A percentile compares a stretch with the other conserved stretches of the same genome.
phyloP scores from a whole-genome alignment of 108 stramenopile genomes.

The Fragilaria crotonensis region DNA sequence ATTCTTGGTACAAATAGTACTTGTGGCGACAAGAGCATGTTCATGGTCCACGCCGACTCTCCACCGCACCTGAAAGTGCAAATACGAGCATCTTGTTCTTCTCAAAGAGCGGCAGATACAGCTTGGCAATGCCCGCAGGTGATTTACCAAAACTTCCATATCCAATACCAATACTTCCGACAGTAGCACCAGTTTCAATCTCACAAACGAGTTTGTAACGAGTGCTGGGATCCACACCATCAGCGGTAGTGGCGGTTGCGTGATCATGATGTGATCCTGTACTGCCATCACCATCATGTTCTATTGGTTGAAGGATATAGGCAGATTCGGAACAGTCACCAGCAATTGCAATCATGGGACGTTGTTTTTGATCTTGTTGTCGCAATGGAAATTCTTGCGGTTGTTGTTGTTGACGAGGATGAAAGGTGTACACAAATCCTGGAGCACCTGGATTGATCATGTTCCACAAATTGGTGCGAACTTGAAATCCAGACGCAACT shows the following conservation, averaged over 20 bases:
- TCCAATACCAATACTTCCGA: slow-evolving; percentile 86
- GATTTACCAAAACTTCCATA: slow-evolving; percentile 73
- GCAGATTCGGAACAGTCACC: slow-evolving; percentile 96
- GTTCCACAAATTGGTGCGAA: slow-evolving; percentile 71
- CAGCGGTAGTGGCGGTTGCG: neutral
- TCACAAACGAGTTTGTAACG: slow-evolving; percentile 85
- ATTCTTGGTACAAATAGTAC: no score
- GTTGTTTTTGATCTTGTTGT: slow-evolving; percentile 13
- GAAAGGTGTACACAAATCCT: slow-evolving; percentile 92
- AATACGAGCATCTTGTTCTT: slow-evolving; percentile 89
- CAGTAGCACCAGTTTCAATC: slow-evolving; percentile 88
- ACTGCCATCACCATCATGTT: slow-evolving; percentile 9
- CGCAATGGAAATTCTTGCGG: slow-evolving; percentile 32
- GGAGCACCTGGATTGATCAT: slow-evolving; percentile 95
- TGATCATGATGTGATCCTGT: neutral
- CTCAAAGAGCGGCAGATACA: slow-evolving; percentile 92
- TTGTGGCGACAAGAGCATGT: no score
- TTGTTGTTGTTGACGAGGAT: slow-evolving; percentile 39
- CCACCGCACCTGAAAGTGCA: no score
- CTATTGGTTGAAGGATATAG: slow-evolving; percentile 84
- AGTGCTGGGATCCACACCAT: slow-evolving; percentile 31
- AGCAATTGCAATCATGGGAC: slow-evolving; percentile 89
- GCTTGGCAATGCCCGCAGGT: slow-evolving; percentile 79
- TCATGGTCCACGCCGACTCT: no score
- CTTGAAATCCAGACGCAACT: slow-evolving; percentile 87